These are phyloP conservation scores for Fusarium ramigenum DNA, from an alignment of 2,329 filamentous ascomycete species.

Conservation along the genomic window DNA sequence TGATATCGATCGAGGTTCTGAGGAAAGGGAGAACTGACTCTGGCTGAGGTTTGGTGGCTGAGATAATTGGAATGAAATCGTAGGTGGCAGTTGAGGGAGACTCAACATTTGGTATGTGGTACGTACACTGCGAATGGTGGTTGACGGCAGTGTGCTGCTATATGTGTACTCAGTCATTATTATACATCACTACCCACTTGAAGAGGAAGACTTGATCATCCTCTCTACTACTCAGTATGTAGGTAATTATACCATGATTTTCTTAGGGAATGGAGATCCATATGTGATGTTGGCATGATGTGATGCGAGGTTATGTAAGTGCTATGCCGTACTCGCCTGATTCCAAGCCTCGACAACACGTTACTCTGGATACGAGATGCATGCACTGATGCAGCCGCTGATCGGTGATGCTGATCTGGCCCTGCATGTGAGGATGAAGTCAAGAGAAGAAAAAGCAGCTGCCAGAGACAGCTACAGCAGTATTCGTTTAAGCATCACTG, in stretches of 20 bases:
- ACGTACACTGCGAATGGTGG: background rate
- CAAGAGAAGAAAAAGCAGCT: background rate
- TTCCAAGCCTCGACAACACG: background rate
- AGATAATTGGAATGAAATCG: background rate
- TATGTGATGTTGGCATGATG: background rate
- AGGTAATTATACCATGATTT: background rate
- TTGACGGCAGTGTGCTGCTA: background rate
- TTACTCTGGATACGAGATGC: slow-evolving; percentile 22
- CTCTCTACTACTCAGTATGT: background rate
- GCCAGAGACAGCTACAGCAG: background rate
- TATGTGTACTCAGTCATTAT: background rate
- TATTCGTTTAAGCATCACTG: slow-evolving; percentile 1
- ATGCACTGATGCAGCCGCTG: background rate
- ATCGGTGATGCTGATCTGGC: slow-evolving; percentile 11
- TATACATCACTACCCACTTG: background rate
- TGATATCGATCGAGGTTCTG: background rate
- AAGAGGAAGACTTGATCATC: background rate
- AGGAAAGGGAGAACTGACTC: background rate
- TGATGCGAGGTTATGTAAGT: slow-evolving; percentile 5
- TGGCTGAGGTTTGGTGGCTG: background rate
- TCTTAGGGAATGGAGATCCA: background rate
- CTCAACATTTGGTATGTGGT: background rate
- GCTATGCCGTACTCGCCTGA: background rate
- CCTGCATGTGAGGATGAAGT: background rate
- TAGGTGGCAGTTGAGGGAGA: background rate